Conservation (phyloP, 495 filamentous ascomycete genomes). For the Xylaria grammica region DNA sequence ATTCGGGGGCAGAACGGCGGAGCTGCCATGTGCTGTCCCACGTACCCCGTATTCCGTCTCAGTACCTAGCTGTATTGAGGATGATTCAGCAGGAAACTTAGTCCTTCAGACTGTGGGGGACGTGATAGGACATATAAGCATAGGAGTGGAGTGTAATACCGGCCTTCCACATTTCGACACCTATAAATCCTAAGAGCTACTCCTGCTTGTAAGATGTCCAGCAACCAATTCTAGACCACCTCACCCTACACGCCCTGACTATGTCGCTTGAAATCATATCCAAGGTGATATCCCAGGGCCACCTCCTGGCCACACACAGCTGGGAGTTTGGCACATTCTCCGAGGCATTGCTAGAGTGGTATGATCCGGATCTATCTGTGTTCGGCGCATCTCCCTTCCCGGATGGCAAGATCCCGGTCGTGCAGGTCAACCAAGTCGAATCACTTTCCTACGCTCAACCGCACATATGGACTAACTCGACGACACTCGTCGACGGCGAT, state of each 20-base stretch:
- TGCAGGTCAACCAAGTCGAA: constrained; percentile 28
- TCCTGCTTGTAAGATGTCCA: too few species aligned
- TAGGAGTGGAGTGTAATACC: too few species aligned
- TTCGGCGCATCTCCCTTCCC: constrained; percentile 52
- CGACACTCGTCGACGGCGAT: constrained; percentile 39
- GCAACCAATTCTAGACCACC: not conserved
- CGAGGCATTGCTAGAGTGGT: constrained; percentile 55
- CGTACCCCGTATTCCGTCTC: too few species aligned
- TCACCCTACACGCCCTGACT: not conserved
- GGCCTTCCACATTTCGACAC: too few species aligned
- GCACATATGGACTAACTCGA: constrained; percentile 37
- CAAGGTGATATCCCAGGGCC: constrained; percentile 30
- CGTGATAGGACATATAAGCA: too few species aligned
- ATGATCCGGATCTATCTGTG: constrained; percentile 48
- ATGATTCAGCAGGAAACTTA: too few species aligned
- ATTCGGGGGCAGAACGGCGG: too few species aligned
- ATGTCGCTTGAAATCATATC: constrained; percentile 30
- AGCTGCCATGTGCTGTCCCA: too few species aligned
- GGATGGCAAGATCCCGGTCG: constrained; percentile 41
- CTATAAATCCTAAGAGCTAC: too few species aligned
- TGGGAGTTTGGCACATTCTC: constrained; percentile 57
- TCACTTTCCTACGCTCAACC: constrained; percentile 45
- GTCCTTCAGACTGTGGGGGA: too few species aligned
- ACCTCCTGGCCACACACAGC: constrained; percentile 39
- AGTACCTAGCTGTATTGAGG: too few species aligned